Evolutionary conservation across 371 early-diverging fungal species (phyloP), one percentile per base, ranked within the genome.

Genomic region (Lichtheimia ramosa): DNA sequence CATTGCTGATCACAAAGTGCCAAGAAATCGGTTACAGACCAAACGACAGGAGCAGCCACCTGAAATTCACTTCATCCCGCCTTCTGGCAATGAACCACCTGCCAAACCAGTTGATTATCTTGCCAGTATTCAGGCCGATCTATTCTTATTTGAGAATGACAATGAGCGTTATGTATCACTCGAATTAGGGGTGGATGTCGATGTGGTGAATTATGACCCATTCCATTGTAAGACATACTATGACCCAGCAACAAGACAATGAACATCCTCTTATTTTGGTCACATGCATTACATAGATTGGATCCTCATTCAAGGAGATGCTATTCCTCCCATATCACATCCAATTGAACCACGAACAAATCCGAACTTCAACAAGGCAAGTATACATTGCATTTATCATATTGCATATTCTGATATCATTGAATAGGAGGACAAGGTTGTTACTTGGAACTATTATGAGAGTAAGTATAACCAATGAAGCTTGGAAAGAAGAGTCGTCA

Each of bases 131-230:
- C 54, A 54, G 23, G 61, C 58, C 3, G 48, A 43, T 48, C 15
- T 63, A 12, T 63, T 27, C 23, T 18, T 63, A 4, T 62, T 46
- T 53, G 18, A 49, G 25, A 34, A 51, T 5, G 56, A 57, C n/a
- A 16, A 52, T 28, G 15, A 52, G 13, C 18, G 28, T 5, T 63
- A 63, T 63, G 56, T 52, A 2, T 13, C 13, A 4, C 43, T 40
- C 23, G 66, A 66, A 15, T 62, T 63, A 10, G 48, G 70, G 25
- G 78, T 82, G 18, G 73, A 68, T 4, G 80, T 82, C 21, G 70
- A 73, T 12, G 68, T 91, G 25, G 69, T 92, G 1, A 51, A 28
- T 16, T 51, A 21, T 51, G 46, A 10, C 1, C 20, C 46, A 20
- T 20, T 46, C 10, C n/a, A 46, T 46, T 20, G 46, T 46, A 46